Base-by-base conservation (phyloP, 148 eudicot species). In the Persicaria tinctoria region DNA sequence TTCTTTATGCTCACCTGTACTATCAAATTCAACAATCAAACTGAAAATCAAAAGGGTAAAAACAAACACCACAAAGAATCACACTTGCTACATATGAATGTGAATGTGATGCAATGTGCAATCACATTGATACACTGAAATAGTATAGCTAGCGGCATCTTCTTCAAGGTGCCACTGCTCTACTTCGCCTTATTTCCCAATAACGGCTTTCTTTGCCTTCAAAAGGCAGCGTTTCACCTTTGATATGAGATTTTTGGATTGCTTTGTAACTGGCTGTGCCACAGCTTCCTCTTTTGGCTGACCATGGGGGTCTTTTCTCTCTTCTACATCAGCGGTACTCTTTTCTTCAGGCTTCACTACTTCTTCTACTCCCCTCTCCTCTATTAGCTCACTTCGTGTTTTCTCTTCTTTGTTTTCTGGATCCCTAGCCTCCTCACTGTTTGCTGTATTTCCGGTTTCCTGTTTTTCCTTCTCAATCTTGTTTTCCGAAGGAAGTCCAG, bases 121-220 rank as follows among this genome's bases (percentile, higher is more conserved):
- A 59, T 59, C 64, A 59, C 64, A 59, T 23, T 4, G 5, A 18
- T 59, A 5, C 18, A 59, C 7, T 9, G 6, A 9, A 50, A 50
- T 12, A 5, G 51, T 50, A 50, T 50, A 50, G 49, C 49, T 46
- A 51, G 45, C 5, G 20, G 75, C 64, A 47, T 73, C 51, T 49
- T 41, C 53, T 75, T 18, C 54, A 45, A 5, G 77, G 50, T 17
- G 5, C 50, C 20, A 73, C 60, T 55, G 3, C 64, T 49, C 56
- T 50, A 50, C 51, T 50, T 50, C 51, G 2, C 11, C 11, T 14
- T 49, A 83, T 77, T 6, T 93, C 47, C 97, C 91, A 51, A 81
- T 85, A 66, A 93, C 83, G 5, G 91, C 94, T 78, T 89, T 93
- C 84, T 89, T 93, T 0, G 91, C 97, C 90, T 93, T 93, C 32